Percentiles rank a stretch among this genome's conserved stretches.
These are phyloP conservation scores for Diplocarpon mali DNA, from an alignment of 2,329 filamentous ascomycete genomes.

Conservation along the genomic window DNA sequence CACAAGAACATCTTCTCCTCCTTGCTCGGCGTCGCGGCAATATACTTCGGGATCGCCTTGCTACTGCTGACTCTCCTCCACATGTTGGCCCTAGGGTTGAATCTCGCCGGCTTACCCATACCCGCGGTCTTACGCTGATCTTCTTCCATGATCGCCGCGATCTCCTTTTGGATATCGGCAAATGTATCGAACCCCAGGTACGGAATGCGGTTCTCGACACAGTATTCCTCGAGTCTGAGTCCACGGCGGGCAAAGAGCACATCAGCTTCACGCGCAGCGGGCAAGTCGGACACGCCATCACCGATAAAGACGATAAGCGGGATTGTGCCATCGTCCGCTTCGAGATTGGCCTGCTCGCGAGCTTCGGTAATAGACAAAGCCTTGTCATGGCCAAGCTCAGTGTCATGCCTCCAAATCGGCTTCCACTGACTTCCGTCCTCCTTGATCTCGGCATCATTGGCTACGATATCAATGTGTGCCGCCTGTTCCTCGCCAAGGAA, in stretches of 20 bases:
- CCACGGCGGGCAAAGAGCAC: slow-evolving; percentile 58
- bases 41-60: slow-evolving; percentile 38
- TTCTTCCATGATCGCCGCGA: slow-evolving; percentile 44
- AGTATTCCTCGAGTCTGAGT: slow-evolving; percentile 54
- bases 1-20: slow-evolving; percentile 54
- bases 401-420: slow-evolving; percentile 56
- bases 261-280: slow-evolving; percentile 54
- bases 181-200: slow-evolving; percentile 57
- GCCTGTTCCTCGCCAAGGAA: slow-evolving; percentile 52
- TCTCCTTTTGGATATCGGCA: slow-evolving; percentile 50
- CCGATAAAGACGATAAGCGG: slow-evolving; percentile 60
- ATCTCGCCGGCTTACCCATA: slow-evolving; percentile 45
- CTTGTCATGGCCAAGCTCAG: slow-evolving; percentile 56
- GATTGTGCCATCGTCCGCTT: slow-evolving; percentile 48
- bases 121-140: slow-evolving; percentile 51
- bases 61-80: slow-evolving; percentile 53
- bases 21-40: slow-evolving; percentile 38
- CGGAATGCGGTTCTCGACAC: slow-evolving; percentile 46
- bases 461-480: slow-evolving; percentile 52
- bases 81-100: slow-evolving; percentile 58
- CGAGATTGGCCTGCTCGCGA: slow-evolving; percentile 39
- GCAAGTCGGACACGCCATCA: slow-evolving; percentile 56
- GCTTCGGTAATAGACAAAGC: slow-evolving; percentile 52
- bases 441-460: slow-evolving; percentile 52
- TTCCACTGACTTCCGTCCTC: slow-evolving; percentile 50